Conservation (phyloP, 257 asterid genomes). For the Linderniella brevidens region DNA sequence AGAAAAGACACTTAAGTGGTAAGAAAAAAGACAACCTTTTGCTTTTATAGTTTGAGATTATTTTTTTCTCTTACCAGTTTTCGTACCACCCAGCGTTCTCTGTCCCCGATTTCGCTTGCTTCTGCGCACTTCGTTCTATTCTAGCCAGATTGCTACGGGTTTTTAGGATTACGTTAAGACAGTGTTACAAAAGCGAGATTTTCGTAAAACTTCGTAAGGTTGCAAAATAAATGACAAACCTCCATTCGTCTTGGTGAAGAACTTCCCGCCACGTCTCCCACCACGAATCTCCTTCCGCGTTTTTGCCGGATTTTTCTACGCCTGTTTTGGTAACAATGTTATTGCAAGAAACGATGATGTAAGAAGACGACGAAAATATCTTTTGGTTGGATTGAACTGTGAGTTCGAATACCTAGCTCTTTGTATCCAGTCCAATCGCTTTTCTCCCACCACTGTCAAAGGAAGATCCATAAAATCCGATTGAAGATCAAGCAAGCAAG, state of each 20-base stretch:
- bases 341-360: too few species aligned
- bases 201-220: background rate
- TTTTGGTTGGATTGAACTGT: slow-evolving; percentile 6
- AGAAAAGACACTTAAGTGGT: too few species aligned
- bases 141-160: slow-evolving; percentile 86
- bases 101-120: slow-evolving; percentile 94
- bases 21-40: too few species aligned
- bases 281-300: slow-evolving; percentile 95
- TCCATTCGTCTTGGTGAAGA: slow-evolving; percentile 98
- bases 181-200: background rate
- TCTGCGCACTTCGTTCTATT: slow-evolving; percentile 97
- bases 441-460: slow-evolving; percentile 99
- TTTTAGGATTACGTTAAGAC: slow-evolving; percentile 5
- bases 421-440: slow-evolving; percentile 99
- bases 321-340: slow-evolving; percentile 21
- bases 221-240: slow-evolving; percentile 23
- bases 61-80: slow-evolving; percentile 52
- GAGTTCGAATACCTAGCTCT: slow-evolving; percentile 62
- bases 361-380: too few species aligned
- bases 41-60: background rate
- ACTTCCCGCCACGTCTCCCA: slow-evolving; percentile 99
- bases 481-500: too few species aligned
- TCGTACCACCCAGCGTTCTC: slow-evolving; percentile 98
- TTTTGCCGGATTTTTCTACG: slow-evolving; percentile 94
- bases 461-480: background rate